Evolutionary conservation across 768 basidiomycete genomes (phyloP).

Genomic region (Agrocybe praecox): DNA sequence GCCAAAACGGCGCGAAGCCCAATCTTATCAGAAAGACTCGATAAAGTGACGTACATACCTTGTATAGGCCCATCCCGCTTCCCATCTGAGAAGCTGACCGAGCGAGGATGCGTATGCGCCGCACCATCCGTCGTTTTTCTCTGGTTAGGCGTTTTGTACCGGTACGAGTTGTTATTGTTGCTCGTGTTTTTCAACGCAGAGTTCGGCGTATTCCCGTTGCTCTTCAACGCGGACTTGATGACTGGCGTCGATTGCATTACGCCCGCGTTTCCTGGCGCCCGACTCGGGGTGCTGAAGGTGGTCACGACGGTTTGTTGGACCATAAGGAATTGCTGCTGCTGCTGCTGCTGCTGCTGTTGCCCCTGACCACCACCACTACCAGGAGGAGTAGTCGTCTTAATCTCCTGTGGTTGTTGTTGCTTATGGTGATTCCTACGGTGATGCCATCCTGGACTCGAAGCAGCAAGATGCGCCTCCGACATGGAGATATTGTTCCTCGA

Average conservation of each 20-base stretch:
- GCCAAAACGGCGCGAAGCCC: no score
- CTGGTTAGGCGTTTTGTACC: slow-evolving; percentile 57
- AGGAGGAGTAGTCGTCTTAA: not conserved
- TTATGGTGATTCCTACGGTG: not conserved
- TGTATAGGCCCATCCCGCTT: slow-evolving; percentile 86
- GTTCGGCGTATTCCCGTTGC: slow-evolving; percentile 1
- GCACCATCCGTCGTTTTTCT: no score
- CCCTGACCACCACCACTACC: no score
- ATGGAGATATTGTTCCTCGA: slow-evolving; percentile 18
- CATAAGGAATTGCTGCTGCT: slow-evolving; percentile 13
- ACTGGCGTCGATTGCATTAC: slow-evolving; percentile 32
- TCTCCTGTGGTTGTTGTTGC: not conserved
- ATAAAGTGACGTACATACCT: slow-evolving; percentile 33
- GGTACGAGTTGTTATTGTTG: slow-evolving; percentile 46
- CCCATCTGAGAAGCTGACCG: slow-evolving; percentile 97
- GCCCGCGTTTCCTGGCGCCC: slow-evolving; percentile 10
- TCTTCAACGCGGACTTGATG: slow-evolving; percentile 48
- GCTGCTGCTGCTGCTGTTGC: no score
- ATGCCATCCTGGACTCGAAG: slow-evolving; percentile 3
- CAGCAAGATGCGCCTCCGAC: not conserved
- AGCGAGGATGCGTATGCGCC: slow-evolving; percentile 70
- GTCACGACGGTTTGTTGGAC: slow-evolving; percentile 19
- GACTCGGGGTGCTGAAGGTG: slow-evolving; percentile 27
- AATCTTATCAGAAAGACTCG: not conserved
- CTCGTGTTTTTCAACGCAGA: slow-evolving; percentile 49